phyloP scores from a whole-genome alignment of 2,329 filamentous ascomycete genomes.

The Colletotrichum viniferum region DNA sequence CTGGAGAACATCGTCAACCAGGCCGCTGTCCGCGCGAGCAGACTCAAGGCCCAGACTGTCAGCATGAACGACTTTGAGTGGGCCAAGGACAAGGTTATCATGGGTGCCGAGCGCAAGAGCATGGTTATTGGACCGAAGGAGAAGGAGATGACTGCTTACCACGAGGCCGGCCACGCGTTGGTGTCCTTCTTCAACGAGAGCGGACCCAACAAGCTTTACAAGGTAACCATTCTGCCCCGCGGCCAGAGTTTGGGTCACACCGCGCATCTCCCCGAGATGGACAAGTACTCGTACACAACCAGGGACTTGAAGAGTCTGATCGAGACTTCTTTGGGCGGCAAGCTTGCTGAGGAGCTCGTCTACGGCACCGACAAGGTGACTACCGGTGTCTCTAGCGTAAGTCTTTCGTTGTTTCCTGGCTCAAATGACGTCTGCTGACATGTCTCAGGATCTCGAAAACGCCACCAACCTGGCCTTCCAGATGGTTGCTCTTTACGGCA shows the following conservation, averaged over 20 bases:
- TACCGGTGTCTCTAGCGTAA: conserved; percentile 80
- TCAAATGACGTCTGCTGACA: conserved; percentile 26
- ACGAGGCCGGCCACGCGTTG: conserved; percentile 94
- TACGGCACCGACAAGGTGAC: conserved; percentile 93
- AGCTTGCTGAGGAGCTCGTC: conserved; percentile 88
- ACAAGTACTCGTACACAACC: conserved; percentile 89
- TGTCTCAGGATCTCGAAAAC: conserved; percentile 74
- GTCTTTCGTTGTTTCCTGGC: conserved; percentile 31
- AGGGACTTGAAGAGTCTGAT: conserved; percentile 82
- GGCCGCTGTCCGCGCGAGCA: conserved; percentile 92
- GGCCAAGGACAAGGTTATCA: conserved; percentile 97
- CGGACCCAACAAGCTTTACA: conserved; percentile 82
- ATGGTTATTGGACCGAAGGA: conserved; percentile 92
- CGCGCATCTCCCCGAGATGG: conserved; percentile 85
- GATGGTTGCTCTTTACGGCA: conserved; percentile 89
- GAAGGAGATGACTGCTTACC: conserved; percentile 94
- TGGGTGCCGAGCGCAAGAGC: conserved; percentile 91
- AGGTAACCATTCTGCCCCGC: conserved; percentile 94
- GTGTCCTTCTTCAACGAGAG: conserved; percentile 82
- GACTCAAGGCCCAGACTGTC: conserved; percentile 78
- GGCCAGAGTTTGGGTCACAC: conserved; percentile 88
- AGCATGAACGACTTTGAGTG: conserved; percentile 86
- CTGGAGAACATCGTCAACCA: conserved; percentile 97
- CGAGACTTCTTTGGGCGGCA: conserved; percentile 82
- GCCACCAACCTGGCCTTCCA: conserved; percentile 84